Evolutionary conservation across 352 stramenopile species (phyloP), one percentile per base, ranked within the genome.

Genomic region (Globisporangium splendens): DNA sequence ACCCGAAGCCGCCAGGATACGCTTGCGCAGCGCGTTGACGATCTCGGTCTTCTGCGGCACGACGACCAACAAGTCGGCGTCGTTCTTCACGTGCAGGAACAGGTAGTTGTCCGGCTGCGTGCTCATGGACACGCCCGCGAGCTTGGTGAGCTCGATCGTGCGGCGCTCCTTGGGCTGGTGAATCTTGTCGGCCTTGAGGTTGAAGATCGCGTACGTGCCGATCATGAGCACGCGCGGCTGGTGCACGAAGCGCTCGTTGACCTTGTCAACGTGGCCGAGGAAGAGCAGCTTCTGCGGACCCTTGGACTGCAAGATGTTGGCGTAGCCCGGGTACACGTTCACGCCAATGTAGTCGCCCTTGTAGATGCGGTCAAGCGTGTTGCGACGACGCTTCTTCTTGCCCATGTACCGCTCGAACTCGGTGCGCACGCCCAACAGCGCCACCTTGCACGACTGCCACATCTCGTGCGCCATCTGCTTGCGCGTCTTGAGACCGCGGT

Each of bases 201-300:
- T 94, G 68, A 86, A 89, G n/a, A 94, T 73, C 46, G 83, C 68
- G 54, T 73, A 80, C 56, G 91, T 77, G 41, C 73, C 81, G 20
- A 94, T 83, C 60, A 94, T 75, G 18, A 94, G 71, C 53, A 90
- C 76, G 50, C 84, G 82, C 28, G 71, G 59, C 65, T 94, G 84
- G 63, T 91, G 80, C 24, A 88, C 81, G 56, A 89, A 92, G 28
- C 84, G 82, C 63, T 94, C 83, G 47, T 94, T 94, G 55, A 94
- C 79, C 63, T 94, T 94, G 46, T 84, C 70, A 42, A 91, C 83
- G 10, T 80, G 72, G 22, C 62, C 69, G 14, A 86, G 66, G 68
- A 94, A 94, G 15, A 91, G 54, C 38, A 94, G 63, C 46, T 90
- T 86, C 59, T 73, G 65, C 38, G 18, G 20, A 8, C 64, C 73